A percentile compares a stretch with the other conserved stretches of the same genome.
Evolutionary conservation across 306 rosid species (phyloP).

Genomic region (Vigna reflexopilosa): DNA sequence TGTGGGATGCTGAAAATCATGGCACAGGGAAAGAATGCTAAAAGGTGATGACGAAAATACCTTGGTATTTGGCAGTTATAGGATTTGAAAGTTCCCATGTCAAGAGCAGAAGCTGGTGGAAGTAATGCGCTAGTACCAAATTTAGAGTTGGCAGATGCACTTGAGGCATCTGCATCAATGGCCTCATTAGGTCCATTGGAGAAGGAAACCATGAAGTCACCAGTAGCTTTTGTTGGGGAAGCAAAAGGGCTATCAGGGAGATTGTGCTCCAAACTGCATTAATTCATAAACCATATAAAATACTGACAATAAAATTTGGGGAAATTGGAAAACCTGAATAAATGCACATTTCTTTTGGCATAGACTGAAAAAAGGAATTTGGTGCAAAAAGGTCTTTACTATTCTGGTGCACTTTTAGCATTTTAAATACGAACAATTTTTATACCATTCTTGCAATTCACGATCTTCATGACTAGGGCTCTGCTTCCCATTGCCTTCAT

Average conservation of each 20-base stretch:
- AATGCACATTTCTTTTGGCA: constrained; percentile 45
- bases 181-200: constrained; percentile 54
- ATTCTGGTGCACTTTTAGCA: constrained; percentile 44
- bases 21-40: background rate
- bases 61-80: constrained; percentile 93
- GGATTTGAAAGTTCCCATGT: constrained; percentile 83
- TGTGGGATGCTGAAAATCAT: constrained; percentile 33
- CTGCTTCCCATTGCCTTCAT: constrained; percentile 58
- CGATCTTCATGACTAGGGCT: constrained; percentile 59
- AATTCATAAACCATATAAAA: constrained; percentile 40
- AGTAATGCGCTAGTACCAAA: constrained; percentile 60
- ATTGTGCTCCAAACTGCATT: constrained; percentile 93
- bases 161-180: constrained; percentile 54
- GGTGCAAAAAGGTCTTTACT: constrained; percentile 45
- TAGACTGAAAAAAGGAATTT: constrained; percentile 45
- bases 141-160: constrained; percentile 56
- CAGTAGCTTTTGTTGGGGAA: constrained; percentile 82
- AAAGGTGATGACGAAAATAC: constrained; percentile 48
- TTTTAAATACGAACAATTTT: constrained; percentile 37
- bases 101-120: constrained; percentile 64
- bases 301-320: constrained; percentile 27
- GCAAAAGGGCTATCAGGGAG: constrained; percentile 99
- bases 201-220: constrained; percentile 59
- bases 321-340: constrained; percentile 39
- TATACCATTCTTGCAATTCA: constrained; percentile 77